These are phyloP conservation scores for Daldinia sp. DNA, from an alignment of 2,329 filamentous ascomycete genomes.

Conservation along the genomic window DNA sequence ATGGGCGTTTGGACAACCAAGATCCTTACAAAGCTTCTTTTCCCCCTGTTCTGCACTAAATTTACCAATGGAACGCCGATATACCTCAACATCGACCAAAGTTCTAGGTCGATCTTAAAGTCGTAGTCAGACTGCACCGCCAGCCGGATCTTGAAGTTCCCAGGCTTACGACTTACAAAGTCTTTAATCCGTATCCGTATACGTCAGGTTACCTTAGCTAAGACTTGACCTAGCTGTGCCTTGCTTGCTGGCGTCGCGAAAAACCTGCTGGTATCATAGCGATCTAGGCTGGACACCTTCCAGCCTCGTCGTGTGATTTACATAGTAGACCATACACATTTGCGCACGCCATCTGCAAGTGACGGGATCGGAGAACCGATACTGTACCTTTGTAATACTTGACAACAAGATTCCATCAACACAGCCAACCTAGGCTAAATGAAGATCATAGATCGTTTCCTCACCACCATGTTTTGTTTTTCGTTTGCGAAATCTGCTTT, in stretches of 20 bases:
- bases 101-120: slow-evolving; percentile 31
- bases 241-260: slow-evolving; percentile 30
- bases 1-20: slow-evolving; percentile 29
- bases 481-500: slow-evolving; percentile 3
- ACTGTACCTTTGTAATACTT: not conserved
- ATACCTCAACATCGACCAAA: slow-evolving; percentile 1
- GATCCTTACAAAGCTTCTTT: slow-evolving; percentile 32
- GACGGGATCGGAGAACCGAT: slow-evolving; percentile 15
- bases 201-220: slow-evolving; percentile 5
- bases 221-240: slow-evolving; percentile 3
- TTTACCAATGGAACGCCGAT: slow-evolving; percentile 17
- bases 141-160: slow-evolving; percentile 33
- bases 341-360: not conserved
- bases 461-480: slow-evolving; percentile 3
- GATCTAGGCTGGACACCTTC: not conserved
- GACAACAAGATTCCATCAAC: slow-evolving; percentile 7
- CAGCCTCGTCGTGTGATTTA: not conserved
- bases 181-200: not conserved
- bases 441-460: not conserved
- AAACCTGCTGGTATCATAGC: not conserved
- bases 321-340: not conserved
- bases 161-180: not conserved
- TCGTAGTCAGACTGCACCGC: slow-evolving; percentile 19
- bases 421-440: too few relatives aligned
- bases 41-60: slow-evolving; percentile 6